Conservation (phyloP, 352 stramenopile species). For the Phytophthora macrochlamydospora region DNA sequence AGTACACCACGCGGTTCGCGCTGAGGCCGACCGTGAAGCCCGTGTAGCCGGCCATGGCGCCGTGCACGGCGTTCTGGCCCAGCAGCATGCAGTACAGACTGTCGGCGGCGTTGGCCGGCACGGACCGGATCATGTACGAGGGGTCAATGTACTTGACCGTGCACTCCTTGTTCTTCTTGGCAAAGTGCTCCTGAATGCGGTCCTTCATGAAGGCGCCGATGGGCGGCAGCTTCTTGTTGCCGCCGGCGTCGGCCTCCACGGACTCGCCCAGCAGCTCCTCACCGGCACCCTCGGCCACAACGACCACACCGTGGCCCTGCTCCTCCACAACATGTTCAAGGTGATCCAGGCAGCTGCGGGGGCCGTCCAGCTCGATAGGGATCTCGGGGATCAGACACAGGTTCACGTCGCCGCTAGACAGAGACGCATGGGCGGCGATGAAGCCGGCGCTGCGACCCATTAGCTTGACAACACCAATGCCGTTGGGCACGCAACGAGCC, state of each 20-base stretch:
- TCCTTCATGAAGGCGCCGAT: conserved; percentile 98
- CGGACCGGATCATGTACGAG: conserved; percentile 96
- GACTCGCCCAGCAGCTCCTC: conserved; percentile 95
- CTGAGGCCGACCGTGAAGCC: conserved; percentile 97
- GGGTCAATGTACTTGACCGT: conserved; percentile 99
- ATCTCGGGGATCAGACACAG: conserved; percentile 98
- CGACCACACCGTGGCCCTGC: conserved; percentile 97
- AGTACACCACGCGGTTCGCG: conserved; percentile 96
- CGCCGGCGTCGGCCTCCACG: conserved; percentile 90
- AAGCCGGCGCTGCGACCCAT: conserved; percentile 98
- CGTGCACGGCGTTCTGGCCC: conserved; percentile 98
- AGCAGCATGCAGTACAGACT: conserved; percentile 98
- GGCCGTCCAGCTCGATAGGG: conserved; percentile 94
- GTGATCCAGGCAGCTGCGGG: conserved; percentile 91
- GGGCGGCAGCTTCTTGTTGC: conserved; percentile 95
- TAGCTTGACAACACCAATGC: conserved; percentile 98
- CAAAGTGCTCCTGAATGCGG: conserved; percentile 94
- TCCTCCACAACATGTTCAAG: conserved; percentile 92
- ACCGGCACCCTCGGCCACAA: conserved; percentile 97
- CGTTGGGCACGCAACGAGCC: conserved; percentile 96
- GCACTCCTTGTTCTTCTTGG: conserved; percentile 81
- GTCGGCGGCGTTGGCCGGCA: conserved; percentile 94
- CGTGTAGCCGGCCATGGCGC: conserved; percentile 98
- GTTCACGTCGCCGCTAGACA: conserved; percentile 97
- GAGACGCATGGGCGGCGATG: conserved; percentile 96